Evolutionary conservation across 2,329 filamentous ascomycete genomes (phyloP), one percentile per base, ranked within the genome.

Genomic region (Tolypocladium tundrense): DNA sequence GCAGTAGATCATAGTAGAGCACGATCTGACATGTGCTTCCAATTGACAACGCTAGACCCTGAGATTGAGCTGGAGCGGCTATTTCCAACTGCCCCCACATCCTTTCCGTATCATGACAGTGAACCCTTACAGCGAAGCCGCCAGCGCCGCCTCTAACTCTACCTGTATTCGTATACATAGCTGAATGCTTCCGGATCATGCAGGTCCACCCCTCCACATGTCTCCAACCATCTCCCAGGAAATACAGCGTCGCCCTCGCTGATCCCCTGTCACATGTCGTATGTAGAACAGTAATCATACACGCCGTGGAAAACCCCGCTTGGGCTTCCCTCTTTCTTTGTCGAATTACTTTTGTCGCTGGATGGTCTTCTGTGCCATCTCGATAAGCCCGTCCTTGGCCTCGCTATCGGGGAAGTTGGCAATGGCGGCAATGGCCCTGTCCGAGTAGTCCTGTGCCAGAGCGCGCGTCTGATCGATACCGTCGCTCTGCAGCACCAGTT

Each of bases 321-420:
- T 9, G 4, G 27, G 27, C 48, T 27, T 43, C 42, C 58, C 42
- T 21, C 53, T 16, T 43, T 37, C 27, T 21, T 33, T 33, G n/a
- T 16, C 31, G 24, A n/a, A 58, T 67, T 79, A 97, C 74, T 96
- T 97, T 71, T 91, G 82, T 68, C 93, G 83, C 74, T 91, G 87
- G 77, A 96, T 84, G 19, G 92, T 91, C 78, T 96, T 97, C 66
- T 87, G 83, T 64, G 91, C 95, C 90, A 97, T 97, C 68, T 97
- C 91, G 52, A 96, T 78, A 45, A 99, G 78, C 0, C 93, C 93
- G 37, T 88, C 83, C 77, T 96, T 97, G 59, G 94, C 94, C 63
- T 97, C 93, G 70, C 91, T 93, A n/a, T 92, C 87, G 8, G 94
- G 94, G 73, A 99, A 96, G 52, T 78, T 76, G 62, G 82, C 80